Base-by-base conservation (phyloP, 1,139 yeast species). In the Kurtzmaniella quercitrusa region DNA sequence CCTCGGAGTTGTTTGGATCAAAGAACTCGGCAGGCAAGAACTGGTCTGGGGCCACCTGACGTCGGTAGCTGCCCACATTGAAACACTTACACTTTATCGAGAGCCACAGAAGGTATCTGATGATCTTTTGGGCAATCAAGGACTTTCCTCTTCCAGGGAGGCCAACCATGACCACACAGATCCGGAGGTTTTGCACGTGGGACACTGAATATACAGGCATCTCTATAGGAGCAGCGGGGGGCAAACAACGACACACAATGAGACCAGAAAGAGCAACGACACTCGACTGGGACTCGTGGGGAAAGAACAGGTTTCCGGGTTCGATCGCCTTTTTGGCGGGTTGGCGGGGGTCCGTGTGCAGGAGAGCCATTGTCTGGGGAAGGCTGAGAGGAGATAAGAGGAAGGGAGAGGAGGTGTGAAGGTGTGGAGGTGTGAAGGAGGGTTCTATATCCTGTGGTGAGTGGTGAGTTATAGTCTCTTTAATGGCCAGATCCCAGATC, bases 81-180 rank as follows among this genome's bases (percentile, higher is more conserved):
- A 93, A 93, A 47, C 93, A 85, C 58, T 83, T 83, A 37, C 96
- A 89, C 48, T 80, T 81, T 46, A 93, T 86, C 3, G 95, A 86
- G 37, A 91, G 74, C 98, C 98, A 93, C 39, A 90, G 82, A 46
- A 93, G 73, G 59, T 91, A 93, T 42, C 98, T 77, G 34, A 91
- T 96, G 45, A 93, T 79, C 56, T 85, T 85, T 55, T 84, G 90
- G 8, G 91, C 87, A 53, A 85, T 85, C 60, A 85, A 73, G n/a
- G 88, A 81, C 60, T 85, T 85, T 21, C 93, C 93, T 46, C 86
- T 63, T 18, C 85, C 85, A 15, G 88, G 88, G 40, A 82, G 63
- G 2, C 88, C 88, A 44, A 77, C 89, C 85, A 85, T 82, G 21
- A 84, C 83, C 43, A 85, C 91, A 63, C 91, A 84, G 29, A 85